Evolutionary conservation across 2,329 filamentous ascomycete genomes (phyloP).

Genomic region (Cercospora nicotianae): DNA sequence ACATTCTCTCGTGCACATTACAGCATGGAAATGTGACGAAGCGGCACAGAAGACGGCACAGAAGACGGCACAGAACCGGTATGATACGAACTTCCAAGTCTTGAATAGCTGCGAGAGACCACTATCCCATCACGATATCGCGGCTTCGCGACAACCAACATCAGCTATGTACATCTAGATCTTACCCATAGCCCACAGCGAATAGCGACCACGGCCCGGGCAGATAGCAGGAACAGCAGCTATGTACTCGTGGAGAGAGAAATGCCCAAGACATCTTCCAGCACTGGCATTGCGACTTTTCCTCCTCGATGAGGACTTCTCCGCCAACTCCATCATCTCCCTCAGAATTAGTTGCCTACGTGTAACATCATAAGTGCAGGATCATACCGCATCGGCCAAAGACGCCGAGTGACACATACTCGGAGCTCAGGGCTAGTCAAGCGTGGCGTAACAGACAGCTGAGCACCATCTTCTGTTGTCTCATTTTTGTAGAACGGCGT

Average conservation of each 20-base stretch:
- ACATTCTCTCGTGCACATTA: constrained; percentile 29
- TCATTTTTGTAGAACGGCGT: background rate
- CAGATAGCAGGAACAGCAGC: background rate
- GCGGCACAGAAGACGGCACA: background rate
- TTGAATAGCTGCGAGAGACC: background rate
- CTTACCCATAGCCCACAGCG: background rate
- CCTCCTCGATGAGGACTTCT: background rate
- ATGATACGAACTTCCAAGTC: background rate
- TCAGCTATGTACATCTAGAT: background rate
- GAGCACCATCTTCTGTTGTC: background rate
- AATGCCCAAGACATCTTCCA: background rate
- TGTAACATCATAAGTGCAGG: background rate
- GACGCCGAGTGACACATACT: background rate
- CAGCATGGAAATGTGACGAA: constrained; percentile 22
- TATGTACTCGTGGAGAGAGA: background rate
- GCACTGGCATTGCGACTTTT: background rate
- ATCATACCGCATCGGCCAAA: background rate
- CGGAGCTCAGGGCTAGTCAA: background rate
- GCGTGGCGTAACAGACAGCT: background rate
- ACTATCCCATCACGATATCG: background rate
- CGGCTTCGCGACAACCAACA: background rate
- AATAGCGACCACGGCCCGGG: background rate
- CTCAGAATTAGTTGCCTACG: background rate
- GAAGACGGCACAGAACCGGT: background rate
- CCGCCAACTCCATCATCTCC: background rate